Evolutionary conservation across 225 moss, liverwort and hornwort genomes (phyloP).

Genomic region (Bryoerythrophyllum caledonicum): DNA sequence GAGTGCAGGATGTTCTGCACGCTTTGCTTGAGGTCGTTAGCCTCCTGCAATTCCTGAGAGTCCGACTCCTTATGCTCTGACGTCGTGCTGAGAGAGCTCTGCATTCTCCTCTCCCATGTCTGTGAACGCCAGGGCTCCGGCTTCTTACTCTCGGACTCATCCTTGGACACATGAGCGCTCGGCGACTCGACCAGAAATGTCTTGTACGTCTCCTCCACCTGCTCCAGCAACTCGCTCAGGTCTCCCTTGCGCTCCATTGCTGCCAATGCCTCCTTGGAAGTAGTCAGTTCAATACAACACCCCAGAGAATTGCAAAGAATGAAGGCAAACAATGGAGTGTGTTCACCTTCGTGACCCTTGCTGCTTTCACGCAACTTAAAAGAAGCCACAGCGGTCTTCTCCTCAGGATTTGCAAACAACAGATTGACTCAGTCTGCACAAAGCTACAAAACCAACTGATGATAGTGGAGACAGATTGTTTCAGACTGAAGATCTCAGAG

Average conservation of each 20-base stretch:
- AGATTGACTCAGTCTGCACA: neutral
- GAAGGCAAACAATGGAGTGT: neutral
- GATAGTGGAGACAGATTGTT: neutral
- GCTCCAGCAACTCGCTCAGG: neutral
- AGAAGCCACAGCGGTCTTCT: neutral
- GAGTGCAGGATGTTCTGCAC: neutral
- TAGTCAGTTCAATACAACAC: neutral
- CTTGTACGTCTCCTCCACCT: conserved; percentile 13
- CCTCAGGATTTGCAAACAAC: neutral
- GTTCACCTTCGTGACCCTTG: neutral
- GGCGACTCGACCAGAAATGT: neutral
- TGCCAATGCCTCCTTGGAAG: neutral
- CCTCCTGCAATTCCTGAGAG: neutral
- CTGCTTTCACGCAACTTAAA: neutral
- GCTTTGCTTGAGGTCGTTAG: neutral
- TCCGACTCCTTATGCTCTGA: neutral
- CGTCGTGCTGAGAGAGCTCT: neutral
- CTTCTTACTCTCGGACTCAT: neutral
- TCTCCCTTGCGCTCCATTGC: neutral
- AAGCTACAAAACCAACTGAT: neutral
- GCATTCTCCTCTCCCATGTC: neutral
- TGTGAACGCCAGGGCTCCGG: neutral
- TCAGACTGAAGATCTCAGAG: neutral
- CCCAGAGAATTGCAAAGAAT: neutral
- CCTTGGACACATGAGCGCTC: neutral